phyloP scores from a whole-genome alignment of 116 monocot species.

The Iris pallida region DNA sequence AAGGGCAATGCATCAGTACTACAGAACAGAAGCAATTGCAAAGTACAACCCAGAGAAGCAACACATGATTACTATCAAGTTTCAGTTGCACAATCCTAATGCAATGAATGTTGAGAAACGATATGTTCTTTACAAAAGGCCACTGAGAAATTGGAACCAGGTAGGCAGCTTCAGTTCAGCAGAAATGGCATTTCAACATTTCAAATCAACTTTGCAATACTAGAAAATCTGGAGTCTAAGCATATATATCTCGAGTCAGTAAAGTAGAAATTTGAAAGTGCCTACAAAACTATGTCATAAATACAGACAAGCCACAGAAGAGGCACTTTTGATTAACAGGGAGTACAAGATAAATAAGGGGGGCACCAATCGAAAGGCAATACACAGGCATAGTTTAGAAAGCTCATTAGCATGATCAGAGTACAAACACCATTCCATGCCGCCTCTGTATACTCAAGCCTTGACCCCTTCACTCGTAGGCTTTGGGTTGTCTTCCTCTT shows the following conservation, averaged over 20 bases:
- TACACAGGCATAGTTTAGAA: constrained; percentile 4
- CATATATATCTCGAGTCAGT: not conserved
- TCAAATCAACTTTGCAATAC: too few relatives aligned
- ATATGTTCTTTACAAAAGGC: too few relatives aligned
- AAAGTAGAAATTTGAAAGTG: not conserved
- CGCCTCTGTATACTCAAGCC: constrained; percentile 11
- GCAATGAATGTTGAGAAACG: too few relatives aligned
- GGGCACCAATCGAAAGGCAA: not conserved
- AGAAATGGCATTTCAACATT: too few relatives aligned
- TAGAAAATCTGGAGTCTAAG: not conserved
- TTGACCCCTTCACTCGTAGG: constrained; percentile 18
- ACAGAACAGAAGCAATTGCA: too few relatives aligned
- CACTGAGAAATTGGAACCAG: too few relatives aligned
- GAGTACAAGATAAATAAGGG: not conserved
- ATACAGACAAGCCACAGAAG: not conserved
- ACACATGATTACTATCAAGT: too few relatives aligned
- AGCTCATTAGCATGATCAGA: not conserved
- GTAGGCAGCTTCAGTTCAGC: too few relatives aligned
- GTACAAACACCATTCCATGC: not conserved
- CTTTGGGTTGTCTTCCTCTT: constrained; percentile 9
- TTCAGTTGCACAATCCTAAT: too few relatives aligned
- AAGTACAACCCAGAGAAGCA: too few relatives aligned
- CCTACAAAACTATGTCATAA: constrained; percentile 1
- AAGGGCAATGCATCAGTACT: too few relatives aligned
- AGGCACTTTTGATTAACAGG: not conserved